A percentile compares a stretch with the other conserved stretches of the same genome.
Conservation (phyloP, 2,329 filamentous ascomycete species). For the Myriosclerotinia scirpicola region DNA sequence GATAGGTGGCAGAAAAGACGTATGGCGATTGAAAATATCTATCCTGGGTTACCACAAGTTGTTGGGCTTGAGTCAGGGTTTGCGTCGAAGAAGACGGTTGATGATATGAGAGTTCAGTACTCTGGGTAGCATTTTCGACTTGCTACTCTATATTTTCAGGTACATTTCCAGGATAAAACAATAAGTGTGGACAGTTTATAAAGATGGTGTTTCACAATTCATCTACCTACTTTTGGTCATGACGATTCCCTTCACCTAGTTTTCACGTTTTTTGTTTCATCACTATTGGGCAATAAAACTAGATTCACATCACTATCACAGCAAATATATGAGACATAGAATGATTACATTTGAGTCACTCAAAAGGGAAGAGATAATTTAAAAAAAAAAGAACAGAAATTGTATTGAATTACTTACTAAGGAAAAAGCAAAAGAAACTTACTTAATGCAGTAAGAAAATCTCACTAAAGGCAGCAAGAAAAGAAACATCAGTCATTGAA, state of each 20-base stretch:
- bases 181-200: too few relatives aligned
- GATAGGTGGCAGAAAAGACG: conserved; percentile 12
- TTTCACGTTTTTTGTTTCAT: not conserved
- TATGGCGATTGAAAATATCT: not conserved
- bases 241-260: too few relatives aligned
- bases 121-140: too few relatives aligned
- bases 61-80: not conserved
- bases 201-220: not conserved
- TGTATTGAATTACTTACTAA: not conserved
- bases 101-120: not conserved
- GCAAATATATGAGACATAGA: not conserved
- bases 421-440: not conserved
- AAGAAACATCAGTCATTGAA: not conserved
- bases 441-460: not conserved
- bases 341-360: not conserved
- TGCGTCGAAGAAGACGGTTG: not conserved
- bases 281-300: not conserved
- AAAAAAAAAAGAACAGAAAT: not conserved
- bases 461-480: not conserved
- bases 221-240: not conserved
- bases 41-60: too few relatives aligned
- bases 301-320: not conserved
- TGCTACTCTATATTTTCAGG: not conserved
- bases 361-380: not conserved
- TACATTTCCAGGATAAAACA: too few relatives aligned